These are phyloP conservation scores for Wickerhamomyces sp. DNA, from an alignment of 1,139 yeast species.

Conservation along the genomic window DNA sequence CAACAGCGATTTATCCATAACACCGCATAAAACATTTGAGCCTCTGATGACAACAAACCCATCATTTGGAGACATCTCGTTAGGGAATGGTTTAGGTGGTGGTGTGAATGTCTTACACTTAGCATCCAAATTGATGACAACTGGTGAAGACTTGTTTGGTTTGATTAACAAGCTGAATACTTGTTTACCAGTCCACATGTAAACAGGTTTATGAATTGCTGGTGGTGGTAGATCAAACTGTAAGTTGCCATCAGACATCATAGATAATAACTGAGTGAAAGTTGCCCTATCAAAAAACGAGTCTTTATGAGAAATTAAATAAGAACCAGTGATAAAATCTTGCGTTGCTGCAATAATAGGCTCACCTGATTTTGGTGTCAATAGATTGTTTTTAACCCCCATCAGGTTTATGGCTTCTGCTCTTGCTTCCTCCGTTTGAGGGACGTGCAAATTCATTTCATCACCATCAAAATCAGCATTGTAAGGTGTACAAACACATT, in stretches of 20 bases:
- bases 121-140: constrained; percentile 87
- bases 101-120: constrained; percentile 83
- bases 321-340: constrained; percentile 97
- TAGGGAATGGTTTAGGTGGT: constrained; percentile 69
- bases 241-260: constrained; percentile 91
- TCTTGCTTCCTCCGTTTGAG: constrained; percentile 98
- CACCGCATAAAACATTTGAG: constrained; percentile 84
- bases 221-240: constrained; percentile 97
- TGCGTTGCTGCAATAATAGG: constrained; percentile 99
- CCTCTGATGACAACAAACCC: constrained; percentile 91
- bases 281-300: constrained; percentile 87
- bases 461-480: constrained; percentile 99
- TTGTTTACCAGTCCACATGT: constrained; percentile 97
- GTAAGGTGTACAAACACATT: constrained; percentile 98
- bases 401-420: constrained; percentile 96
- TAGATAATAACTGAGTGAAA: constrained; percentile 74
- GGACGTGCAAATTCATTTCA: constrained; percentile 98
- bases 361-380: constrained; percentile 97
- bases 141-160: constrained; percentile 74
- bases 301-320: constrained; percentile 87
- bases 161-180: constrained; percentile 81
- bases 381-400: constrained; percentile 94
- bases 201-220: constrained; percentile 81
- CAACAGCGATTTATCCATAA: constrained; percentile 92
- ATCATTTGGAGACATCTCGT: constrained; percentile 97